Conservation (phyloP, 1,284 basidiomycete genomes). For the Cerioporus squamosus region DNA sequence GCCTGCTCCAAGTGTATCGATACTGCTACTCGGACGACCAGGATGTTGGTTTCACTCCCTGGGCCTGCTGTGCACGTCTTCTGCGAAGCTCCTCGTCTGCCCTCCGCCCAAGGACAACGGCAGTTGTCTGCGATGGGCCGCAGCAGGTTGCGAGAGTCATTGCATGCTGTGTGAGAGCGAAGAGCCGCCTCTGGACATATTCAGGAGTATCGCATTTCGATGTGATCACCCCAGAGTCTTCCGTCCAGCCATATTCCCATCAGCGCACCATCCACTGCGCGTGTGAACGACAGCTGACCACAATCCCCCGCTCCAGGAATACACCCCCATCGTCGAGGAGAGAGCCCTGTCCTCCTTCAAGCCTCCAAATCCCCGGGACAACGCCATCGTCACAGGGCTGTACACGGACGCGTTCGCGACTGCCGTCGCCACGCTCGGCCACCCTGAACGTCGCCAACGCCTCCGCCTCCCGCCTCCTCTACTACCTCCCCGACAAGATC, state of each 20-base stretch:
- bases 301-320: constrained; percentile 14
- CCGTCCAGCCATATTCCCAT: no score
- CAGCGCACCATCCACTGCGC: not conserved
- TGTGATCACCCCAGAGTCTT: not conserved
- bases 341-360: constrained; percentile 1
- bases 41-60: no score
- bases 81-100: no score
- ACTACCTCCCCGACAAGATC: constrained; percentile 44
- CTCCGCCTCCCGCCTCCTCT: constrained; percentile 38
- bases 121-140: not conserved
- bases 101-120: not conserved
- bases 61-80: no score
- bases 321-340: constrained; percentile 19
- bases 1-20: no score
- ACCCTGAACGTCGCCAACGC: constrained; percentile 41
- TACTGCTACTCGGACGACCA: no score
- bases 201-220: not conserved
- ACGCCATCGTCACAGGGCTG: constrained; percentile 45
- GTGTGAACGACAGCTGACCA: not conserved
- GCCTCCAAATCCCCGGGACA: constrained; percentile 23
- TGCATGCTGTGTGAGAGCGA: not conserved
- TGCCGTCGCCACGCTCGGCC: constrained; percentile 45
- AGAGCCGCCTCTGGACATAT: not conserved
- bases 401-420: constrained; percentile 46
- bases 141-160: not conserved